phyloP scores from a whole-genome alignment of 2,329 filamentous ascomycete genomes.

The Gaeumannomyces sp. region DNA sequence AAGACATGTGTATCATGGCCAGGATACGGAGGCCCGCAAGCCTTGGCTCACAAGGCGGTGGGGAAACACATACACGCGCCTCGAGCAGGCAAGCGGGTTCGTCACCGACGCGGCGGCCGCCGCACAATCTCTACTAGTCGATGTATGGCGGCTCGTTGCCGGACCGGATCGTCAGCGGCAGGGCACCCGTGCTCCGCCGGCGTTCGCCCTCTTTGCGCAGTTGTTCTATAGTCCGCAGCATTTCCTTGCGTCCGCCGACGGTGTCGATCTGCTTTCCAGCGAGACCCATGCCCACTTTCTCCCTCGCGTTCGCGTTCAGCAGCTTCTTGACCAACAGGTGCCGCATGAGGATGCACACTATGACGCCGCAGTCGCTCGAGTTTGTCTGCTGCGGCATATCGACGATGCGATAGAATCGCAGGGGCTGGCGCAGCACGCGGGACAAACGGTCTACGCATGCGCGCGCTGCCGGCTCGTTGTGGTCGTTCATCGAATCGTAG shows the following conservation, averaged over 20 bases:
- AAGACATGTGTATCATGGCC: too few relatives aligned
- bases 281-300: slow-evolving; percentile 95
- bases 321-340: slow-evolving; percentile 83
- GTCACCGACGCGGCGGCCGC: background rate
- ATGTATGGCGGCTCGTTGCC: slow-evolving; percentile 34
- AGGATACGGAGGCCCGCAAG: too few relatives aligned
- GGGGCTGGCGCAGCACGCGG: slow-evolving; percentile 56
- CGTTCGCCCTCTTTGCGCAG: slow-evolving; percentile 83
- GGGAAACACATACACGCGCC: too few relatives aligned
- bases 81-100: too few relatives aligned
- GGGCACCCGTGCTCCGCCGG: slow-evolving; percentile 39
- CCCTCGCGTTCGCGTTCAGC: slow-evolving; percentile 67
- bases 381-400: slow-evolving; percentile 92
- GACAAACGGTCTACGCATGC: slow-evolving; percentile 64
- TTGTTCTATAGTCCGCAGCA: slow-evolving; percentile 81
- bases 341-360: slow-evolving; percentile 91
- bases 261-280: slow-evolving; percentile 79
- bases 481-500: slow-evolving; percentile 79
- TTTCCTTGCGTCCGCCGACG: slow-evolving; percentile 74
- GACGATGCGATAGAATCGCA: slow-evolving; percentile 73
- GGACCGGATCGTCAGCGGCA: slow-evolving; percentile 2
- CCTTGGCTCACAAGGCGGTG: too few relatives aligned
- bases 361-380: slow-evolving; percentile 88
- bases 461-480: slow-evolving; percentile 69
- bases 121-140: slow-evolving; percentile 26